Conservation (phyloP, 2,329 filamentous ascomycete species). For the Botryosphaeria dothidea region DNA sequence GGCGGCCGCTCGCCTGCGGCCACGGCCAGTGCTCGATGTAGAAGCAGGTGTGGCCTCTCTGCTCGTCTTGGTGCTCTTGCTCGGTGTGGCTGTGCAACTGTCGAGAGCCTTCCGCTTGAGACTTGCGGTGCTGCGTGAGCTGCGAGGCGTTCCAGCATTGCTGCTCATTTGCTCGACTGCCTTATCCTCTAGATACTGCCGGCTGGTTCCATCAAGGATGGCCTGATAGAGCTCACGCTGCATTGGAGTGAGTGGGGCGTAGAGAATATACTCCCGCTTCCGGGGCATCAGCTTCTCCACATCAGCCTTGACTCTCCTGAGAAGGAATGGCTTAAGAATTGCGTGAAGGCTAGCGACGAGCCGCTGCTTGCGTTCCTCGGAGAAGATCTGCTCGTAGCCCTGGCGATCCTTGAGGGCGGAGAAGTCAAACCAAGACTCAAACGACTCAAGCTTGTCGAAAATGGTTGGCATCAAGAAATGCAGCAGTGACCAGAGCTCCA, state of each 20-base stretch:
- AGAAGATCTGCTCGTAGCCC: constrained; percentile 74
- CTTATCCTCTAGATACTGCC: constrained; percentile 70
- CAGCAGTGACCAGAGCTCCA: constrained; percentile 90
- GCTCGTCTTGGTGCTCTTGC: constrained; percentile 76
- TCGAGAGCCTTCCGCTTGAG: constrained; percentile 57
- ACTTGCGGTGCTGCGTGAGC: constrained; percentile 44
- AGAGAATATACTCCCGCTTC: constrained; percentile 94
- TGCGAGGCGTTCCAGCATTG: constrained; percentile 51
- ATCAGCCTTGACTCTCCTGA: constrained; percentile 88
- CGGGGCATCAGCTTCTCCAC: constrained; percentile 90
- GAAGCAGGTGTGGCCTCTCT: constrained; percentile 70
- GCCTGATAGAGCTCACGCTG: constrained; percentile 89
- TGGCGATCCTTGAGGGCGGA: constrained; percentile 84
- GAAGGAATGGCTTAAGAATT: constrained; percentile 85
- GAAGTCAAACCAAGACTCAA: constrained; percentile 97
- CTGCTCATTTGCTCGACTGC: constrained; percentile 62
- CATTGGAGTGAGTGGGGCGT: constrained; percentile 85
- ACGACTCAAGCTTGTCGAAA: constrained; percentile 89
- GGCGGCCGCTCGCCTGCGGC: constrained; percentile 44
- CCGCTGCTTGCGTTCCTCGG: constrained; percentile 74
- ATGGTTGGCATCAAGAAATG: constrained; percentile 92
- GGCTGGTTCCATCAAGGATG: constrained; percentile 60
- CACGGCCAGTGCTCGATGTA: constrained; percentile 56
- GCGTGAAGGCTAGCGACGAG: constrained; percentile 87
- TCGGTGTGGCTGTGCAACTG: constrained; percentile 49